phyloP scores from a whole-genome alignment of 371 early-diverging fungal species.

The Smittium culicis region DNA sequence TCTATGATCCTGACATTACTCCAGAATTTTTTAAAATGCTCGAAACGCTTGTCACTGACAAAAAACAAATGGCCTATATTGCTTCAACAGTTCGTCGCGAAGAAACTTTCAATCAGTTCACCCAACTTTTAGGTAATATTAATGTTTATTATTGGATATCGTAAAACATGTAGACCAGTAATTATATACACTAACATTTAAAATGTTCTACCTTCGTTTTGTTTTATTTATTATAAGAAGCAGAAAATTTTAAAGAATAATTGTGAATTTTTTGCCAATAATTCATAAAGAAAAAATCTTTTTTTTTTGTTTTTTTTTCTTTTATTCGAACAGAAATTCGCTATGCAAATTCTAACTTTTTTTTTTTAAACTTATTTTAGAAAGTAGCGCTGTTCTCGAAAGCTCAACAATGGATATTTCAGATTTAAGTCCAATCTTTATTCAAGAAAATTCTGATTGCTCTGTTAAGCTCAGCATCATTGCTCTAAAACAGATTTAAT shows the following conservation, averaged over 20 bases:
- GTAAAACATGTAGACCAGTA: no score
- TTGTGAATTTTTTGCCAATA: no score
- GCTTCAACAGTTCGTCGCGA: neutral
- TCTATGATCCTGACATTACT: slow-evolving; percentile 7
- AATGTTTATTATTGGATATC: no score
- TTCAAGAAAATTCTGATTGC: neutral
- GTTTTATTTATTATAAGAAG: no score
- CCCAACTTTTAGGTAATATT: slow-evolving; percentile 6
- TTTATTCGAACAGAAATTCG: no score
- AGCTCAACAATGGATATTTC: slow-evolving; percentile 8
- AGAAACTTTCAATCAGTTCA: slow-evolving; percentile 8
- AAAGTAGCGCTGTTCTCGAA: neutral
- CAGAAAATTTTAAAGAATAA: no score
- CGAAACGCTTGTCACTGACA: slow-evolving; percentile 1
- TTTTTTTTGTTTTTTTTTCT: no score
- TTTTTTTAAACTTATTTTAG: neutral
- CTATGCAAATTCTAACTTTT: neutral
- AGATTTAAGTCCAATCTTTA: neutral
- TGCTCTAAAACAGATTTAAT: neutral
- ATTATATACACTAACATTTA: no score
- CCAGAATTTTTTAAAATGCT: slow-evolving; percentile 2
- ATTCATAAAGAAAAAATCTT: neutral
- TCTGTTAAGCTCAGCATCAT: neutral
- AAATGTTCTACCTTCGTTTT: no score
- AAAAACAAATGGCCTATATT: slow-evolving; percentile 7